Evolutionary conservation across 176 grass and related monocot species (phyloP).

Genomic region (Echinochloa phyllopogon): DNA sequence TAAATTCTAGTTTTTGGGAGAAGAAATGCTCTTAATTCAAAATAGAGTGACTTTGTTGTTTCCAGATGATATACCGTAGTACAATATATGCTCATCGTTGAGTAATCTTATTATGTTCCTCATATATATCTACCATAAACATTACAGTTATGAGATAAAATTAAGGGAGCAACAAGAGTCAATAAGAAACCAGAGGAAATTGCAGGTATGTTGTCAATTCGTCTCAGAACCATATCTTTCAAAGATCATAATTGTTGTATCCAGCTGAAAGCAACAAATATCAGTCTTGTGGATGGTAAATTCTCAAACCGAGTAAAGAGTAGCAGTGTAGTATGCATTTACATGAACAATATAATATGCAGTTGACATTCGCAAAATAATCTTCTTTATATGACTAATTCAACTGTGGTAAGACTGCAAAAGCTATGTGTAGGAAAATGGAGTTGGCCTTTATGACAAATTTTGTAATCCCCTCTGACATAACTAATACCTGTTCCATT

Average conservation of each 20-base stretch:
- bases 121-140: conserved; percentile 42
- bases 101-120: conserved; percentile 18
- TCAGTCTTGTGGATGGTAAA: conserved; percentile 26
- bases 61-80: conserved; percentile 26
- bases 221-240: conserved; percentile 3
- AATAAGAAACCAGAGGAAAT: conserved; percentile 87
- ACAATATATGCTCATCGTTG: conserved; percentile 15
- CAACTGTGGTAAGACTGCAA: neutral
- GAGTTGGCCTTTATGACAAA: neutral
- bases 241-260: neutral
- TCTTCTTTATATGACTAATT: conserved; percentile 1
- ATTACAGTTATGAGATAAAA: conserved; percentile 91
- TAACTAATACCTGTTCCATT: conserved; percentile 46
- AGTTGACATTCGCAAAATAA: neutral
- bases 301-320: neutral
- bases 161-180: conserved; percentile 91
- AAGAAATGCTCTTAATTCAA: conserved; percentile 9
- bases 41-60: conserved; percentile 7
- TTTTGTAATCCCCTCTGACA: neutral
- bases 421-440: conserved; percentile 11
- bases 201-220: conserved; percentile 64
- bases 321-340: neutral
- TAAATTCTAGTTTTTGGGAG: neutral
- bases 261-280: conserved; percentile 5
- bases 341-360: neutral